A percentile compares a stretch with the other conserved stretches of the same genome.
Conservation (phyloP, 345 rosid genomes). For the Pugionium dolabratum region DNA sequence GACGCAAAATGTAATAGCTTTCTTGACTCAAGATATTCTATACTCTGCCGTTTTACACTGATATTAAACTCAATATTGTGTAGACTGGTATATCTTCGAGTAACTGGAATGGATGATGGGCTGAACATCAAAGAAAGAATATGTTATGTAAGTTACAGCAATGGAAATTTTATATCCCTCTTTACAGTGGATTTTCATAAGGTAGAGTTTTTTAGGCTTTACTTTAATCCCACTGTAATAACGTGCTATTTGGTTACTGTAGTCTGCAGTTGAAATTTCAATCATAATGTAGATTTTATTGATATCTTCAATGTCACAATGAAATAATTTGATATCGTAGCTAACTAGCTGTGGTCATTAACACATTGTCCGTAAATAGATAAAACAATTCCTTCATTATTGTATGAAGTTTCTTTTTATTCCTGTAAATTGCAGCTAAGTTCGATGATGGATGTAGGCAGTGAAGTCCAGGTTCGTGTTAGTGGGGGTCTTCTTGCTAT, state of each 20-base stretch:
- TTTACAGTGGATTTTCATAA: not conserved
- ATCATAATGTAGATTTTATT: not conserved
- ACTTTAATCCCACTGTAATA: not conserved
- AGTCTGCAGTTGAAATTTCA: constrained; percentile 12
- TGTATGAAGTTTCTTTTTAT: constrained; percentile 5
- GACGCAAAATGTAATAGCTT: constrained; percentile 6
- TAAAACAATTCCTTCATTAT: not conserved
- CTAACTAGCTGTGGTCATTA: constrained; percentile 2
- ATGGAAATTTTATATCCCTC: not conserved
- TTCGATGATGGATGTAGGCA: constrained; percentile 95
- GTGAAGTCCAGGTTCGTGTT: constrained; percentile 88
- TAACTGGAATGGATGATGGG: constrained; percentile 94
- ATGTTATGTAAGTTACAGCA: constrained; percentile 58
- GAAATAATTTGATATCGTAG: constrained; percentile 4
- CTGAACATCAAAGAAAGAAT: constrained; percentile 85
- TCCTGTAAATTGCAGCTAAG: constrained; percentile 57
- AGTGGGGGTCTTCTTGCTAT: constrained; percentile 97
- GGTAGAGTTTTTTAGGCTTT: not conserved
- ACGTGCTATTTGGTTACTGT: constrained; percentile 11
- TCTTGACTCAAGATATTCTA: not conserved
- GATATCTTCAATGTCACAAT: not conserved
- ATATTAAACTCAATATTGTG: constrained; percentile 33
- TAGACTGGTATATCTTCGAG: constrained; percentile 86
- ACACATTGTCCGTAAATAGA: constrained; percentile 4
- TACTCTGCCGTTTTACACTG: constrained; percentile 12